Conservation (phyloP, 2,329 filamentous ascomycete species). For the Aspergillus vadensis region DNA sequence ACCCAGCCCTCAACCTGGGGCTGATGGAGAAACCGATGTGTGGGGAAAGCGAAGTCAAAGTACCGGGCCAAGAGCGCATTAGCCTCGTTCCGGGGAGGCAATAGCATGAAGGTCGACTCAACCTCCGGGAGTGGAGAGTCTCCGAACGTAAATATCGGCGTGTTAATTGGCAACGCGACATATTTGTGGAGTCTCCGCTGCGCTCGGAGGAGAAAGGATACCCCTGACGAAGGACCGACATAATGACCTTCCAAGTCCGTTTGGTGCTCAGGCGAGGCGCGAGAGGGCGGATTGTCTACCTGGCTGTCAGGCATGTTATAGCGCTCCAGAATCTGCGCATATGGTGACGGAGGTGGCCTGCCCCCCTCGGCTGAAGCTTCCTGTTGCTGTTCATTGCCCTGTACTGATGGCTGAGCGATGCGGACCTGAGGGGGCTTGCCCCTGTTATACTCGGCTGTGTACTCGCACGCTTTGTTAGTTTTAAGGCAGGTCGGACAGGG, state of each 20-base stretch:
- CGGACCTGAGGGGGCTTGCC: conserved; percentile 17
- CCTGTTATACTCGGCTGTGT: conserved; percentile 19
- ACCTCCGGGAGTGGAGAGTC: conserved; percentile 17
- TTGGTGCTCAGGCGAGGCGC: conserved; percentile 19
- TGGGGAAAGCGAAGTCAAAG: conserved; percentile 25
- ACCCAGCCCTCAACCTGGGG: conserved; percentile 19
- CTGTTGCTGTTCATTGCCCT: background rate
- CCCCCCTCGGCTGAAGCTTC: background rate
- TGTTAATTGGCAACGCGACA: conserved; percentile 14
- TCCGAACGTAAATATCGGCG: conserved; percentile 21
- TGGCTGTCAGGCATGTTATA: background rate
- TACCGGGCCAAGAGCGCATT: conserved; percentile 18
- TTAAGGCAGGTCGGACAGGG: conserved; percentile 18
- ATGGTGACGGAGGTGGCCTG: background rate
- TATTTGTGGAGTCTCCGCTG: conserved; percentile 18
- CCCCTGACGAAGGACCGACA: conserved; percentile 19
- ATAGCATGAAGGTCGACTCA: conserved; percentile 17
- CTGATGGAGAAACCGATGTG: conserved; percentile 24
- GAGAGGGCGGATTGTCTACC: conserved; percentile 5
- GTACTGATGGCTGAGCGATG: background rate
- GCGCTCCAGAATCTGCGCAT: background rate
- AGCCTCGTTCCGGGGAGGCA: conserved; percentile 15
- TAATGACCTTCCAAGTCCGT: conserved; percentile 22
- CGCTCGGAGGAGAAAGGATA: conserved; percentile 21
- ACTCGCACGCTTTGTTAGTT: conserved; percentile 10